These are phyloP conservation scores for Phlyctochytrium arcticum DNA, from an alignment of 192 early-diverging fungal genomes.

Conservation along the genomic window DNA sequence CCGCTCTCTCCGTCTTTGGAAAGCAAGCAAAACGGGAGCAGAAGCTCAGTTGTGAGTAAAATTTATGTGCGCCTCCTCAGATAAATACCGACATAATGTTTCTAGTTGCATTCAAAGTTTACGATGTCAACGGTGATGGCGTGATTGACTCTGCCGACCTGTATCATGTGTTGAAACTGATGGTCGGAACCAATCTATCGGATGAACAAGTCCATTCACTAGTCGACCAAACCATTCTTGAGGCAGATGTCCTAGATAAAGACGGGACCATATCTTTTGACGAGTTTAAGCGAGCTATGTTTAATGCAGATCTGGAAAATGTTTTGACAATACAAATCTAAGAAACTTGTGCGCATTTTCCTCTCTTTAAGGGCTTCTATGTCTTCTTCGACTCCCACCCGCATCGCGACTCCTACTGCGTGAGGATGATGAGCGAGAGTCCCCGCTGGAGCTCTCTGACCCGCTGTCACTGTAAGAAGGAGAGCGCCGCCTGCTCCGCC, in stretches of 20 bases:
- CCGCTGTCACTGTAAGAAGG: not conserved
- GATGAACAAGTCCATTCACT: slow-evolving; percentile 39
- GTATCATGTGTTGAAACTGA: slow-evolving; percentile 33
- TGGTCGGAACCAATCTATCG: slow-evolving; percentile 34
- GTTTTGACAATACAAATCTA: slow-evolving; percentile 37
- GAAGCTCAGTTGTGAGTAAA: slow-evolving; percentile 40
- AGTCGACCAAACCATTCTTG: slow-evolving; percentile 44
- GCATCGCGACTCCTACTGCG: not conserved
- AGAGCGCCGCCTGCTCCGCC: not conserved
- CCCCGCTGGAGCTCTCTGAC: not conserved
- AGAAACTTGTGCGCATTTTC: slow-evolving; percentile 10
- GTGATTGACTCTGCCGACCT: slow-evolving; percentile 40
- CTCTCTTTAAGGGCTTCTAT: not conserved
- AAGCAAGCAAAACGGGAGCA: slow-evolving; percentile 36
- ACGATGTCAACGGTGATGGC: slow-evolving; percentile 48
- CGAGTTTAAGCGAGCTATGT: slow-evolving; percentile 46
- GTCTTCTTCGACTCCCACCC: not conserved
- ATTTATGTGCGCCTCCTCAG: not conserved
- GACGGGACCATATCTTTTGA: slow-evolving; percentile 44
- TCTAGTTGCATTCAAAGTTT: slow-evolving; percentile 51
- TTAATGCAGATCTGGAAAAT: slow-evolving; percentile 35
- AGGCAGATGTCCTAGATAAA: slow-evolving; percentile 41
- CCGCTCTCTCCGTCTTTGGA: slow-evolving; percentile 28
- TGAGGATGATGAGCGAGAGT: not conserved
- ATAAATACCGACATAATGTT: not conserved